These are phyloP conservation scores for Adansonia digitata DNA, from an alignment of 345 rosid species.

Conservation along the genomic window DNA sequence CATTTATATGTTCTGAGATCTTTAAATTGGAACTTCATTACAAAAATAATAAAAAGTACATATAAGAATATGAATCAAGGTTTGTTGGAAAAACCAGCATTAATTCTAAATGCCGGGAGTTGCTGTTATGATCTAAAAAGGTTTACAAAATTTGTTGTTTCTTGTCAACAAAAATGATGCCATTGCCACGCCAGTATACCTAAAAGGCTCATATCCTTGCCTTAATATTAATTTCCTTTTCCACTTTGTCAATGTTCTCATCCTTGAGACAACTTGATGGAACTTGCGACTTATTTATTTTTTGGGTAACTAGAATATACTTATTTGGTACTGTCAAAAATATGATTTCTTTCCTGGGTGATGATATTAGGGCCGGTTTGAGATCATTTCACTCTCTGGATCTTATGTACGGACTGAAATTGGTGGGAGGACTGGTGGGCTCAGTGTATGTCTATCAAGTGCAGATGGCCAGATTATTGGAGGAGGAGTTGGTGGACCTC, in stretches of 20 bases:
- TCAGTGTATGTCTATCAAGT: conserved; percentile 71
- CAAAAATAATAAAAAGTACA: background rate
- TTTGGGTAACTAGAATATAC: background rate
- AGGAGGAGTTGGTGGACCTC: conserved; percentile 86
- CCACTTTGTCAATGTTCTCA: background rate
- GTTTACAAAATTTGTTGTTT: background rate
- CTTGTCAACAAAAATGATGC: background rate
- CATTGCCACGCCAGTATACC: background rate
- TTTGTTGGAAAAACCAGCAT: background rate
- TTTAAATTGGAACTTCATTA: background rate
- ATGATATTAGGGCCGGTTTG: conserved; percentile 70
- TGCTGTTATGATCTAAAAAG: background rate
- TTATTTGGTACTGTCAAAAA: background rate
- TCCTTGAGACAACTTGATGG: background rate
- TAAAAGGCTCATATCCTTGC: background rate
- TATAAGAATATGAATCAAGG: background rate
- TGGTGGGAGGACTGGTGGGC: conserved; percentile 82
- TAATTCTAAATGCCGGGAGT: background rate
- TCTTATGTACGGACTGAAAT: conserved; percentile 65
- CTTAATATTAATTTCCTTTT: background rate
- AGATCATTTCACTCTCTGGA: conserved; percentile 79
- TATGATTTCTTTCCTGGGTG: conserved; percentile 11
- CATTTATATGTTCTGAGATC: background rate
- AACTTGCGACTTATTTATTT: background rate
- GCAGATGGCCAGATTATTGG: conserved; percentile 78